Evolutionary conservation across 108 stramenopile species (phyloP).

Genomic region (Skeletonema marinoi): DNA sequence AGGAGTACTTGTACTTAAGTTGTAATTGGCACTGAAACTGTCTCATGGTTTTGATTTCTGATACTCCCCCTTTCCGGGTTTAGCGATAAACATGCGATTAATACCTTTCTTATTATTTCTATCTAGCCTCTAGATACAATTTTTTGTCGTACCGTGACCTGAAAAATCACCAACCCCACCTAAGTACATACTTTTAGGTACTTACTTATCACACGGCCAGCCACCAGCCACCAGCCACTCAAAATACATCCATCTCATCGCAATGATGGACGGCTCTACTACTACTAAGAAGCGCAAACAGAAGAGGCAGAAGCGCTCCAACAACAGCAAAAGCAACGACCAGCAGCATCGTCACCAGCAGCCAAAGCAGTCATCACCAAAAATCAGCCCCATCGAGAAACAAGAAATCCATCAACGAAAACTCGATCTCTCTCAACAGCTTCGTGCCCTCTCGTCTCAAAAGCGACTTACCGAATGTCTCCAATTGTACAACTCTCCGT

Average conservation of each 20-base stretch:
- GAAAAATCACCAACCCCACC: too few species aligned
- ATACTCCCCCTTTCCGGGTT: too few species aligned
- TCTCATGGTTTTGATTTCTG: too few species aligned
- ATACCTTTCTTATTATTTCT: too few species aligned
- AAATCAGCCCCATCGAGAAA: background rate
- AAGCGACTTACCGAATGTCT: conserved; percentile 76
- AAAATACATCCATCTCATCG: background rate
- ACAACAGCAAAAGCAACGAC: background rate
- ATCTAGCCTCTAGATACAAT: too few species aligned
- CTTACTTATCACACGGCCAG: too few species aligned
- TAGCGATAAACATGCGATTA: too few species aligned
- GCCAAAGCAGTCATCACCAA: background rate
- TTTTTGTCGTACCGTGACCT: too few species aligned
- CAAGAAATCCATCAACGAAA: conserved; percentile 47
- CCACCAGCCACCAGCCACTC: too few species aligned
- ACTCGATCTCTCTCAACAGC: conserved; percentile 58
- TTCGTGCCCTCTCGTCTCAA: conserved; percentile 65
- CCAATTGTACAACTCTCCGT: conserved; percentile 49
- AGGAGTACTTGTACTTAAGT: too few species aligned
- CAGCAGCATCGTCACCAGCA: background rate
- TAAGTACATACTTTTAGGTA: too few species aligned
- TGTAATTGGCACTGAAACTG: too few species aligned
- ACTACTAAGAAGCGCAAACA: background rate
- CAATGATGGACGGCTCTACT: background rate
- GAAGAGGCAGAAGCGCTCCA: background rate